Evolutionary conservation across 176 grass and related monocot species (phyloP), one percentile per base, ranked within the genome.

Genomic region (Cenchrus fungigraminus): DNA sequence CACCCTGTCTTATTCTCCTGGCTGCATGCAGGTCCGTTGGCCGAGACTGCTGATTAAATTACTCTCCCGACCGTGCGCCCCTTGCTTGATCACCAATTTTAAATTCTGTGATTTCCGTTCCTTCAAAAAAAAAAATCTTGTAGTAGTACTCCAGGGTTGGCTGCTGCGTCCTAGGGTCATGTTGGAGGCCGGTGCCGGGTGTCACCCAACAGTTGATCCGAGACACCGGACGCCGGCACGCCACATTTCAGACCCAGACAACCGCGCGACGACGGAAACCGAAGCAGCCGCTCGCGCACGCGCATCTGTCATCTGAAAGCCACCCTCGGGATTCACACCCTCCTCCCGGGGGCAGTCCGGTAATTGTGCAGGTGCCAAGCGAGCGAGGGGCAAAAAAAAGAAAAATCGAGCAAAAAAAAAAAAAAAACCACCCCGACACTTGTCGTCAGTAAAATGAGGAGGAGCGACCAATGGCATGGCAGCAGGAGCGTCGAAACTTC

Each of bases 401-500:
- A 28, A 34, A 28, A 46, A 10, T 25, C 32, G 6, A 19, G 52
- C n/a, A 44, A 56, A 56, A 60, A n/a, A 17, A 44, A 56, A 56
- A 60, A n/a, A 17, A 9, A 40, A 40, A 4, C 37, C 17, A n/a
- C 1, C 12, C 9, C 49, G 44, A 45, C 75, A 15, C 37, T 44
- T 44, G 55, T 78, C 31, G 9, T 29, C 53, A 62, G 31, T 0
- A 3, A 13, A 79, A 70, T 56, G 80, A 28, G 63, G 55, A 55
- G 85, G 37, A 40, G 37, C 37, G 37, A 4, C 37, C 37, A 40
- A 4, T 2, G 37, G 85, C 81, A 91, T 84, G 81, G 37, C 20
- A 12, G 87, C 82, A 65, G 55, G 76, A 87, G 63, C 85, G 51
- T 28, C 85, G 89, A 91, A 91, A 72, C 37, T 91, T 91, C 85